A percentile compares a stretch with the other conserved stretches of the same genome.
phyloP scores from a whole-genome alignment of 2,329 filamentous ascomycete species.

The Zymoseptoria brevis region DNA sequence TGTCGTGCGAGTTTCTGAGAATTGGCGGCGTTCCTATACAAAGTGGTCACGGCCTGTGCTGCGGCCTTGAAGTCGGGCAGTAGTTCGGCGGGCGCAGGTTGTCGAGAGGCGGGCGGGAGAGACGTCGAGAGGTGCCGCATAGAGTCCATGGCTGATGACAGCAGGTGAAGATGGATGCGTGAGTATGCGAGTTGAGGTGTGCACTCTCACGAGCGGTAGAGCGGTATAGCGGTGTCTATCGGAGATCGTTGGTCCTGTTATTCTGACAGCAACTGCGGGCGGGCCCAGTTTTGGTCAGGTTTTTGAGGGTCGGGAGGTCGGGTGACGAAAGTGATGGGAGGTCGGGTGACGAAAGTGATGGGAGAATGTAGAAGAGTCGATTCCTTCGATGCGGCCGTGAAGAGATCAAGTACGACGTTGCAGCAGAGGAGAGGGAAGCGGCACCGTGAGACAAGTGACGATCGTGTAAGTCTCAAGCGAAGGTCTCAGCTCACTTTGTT shows the following conservation, averaged over 20 bases:
- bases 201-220: background rate
- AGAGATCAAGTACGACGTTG: background rate
- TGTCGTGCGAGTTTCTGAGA: slow-evolving; percentile 67
- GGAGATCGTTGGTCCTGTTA: background rate
- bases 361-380: background rate
- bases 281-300: background rate
- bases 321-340: slow-evolving; percentile 3
- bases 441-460: background rate
- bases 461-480: background rate
- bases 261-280: no score
- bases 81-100: slow-evolving; percentile 41
- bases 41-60: slow-evolving; percentile 86
- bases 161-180: background rate
- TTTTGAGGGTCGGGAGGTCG: slow-evolving; percentile 1
- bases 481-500: background rate
- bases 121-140: slow-evolving; percentile 57
- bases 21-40: slow-evolving; percentile 83
- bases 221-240: background rate
- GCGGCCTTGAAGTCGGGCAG: slow-evolving; percentile 87
- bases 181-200: background rate
- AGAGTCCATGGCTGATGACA: slow-evolving; percentile 48
- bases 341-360: background rate
- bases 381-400: background rate
- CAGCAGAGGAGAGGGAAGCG: background rate
- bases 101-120: slow-evolving; percentile 44